Evolutionary conservation across 2,329 filamentous ascomycete genomes (phyloP), one percentile per base, ranked within the genome.

Genomic region (Chalaropsis thielavioides): DNA sequence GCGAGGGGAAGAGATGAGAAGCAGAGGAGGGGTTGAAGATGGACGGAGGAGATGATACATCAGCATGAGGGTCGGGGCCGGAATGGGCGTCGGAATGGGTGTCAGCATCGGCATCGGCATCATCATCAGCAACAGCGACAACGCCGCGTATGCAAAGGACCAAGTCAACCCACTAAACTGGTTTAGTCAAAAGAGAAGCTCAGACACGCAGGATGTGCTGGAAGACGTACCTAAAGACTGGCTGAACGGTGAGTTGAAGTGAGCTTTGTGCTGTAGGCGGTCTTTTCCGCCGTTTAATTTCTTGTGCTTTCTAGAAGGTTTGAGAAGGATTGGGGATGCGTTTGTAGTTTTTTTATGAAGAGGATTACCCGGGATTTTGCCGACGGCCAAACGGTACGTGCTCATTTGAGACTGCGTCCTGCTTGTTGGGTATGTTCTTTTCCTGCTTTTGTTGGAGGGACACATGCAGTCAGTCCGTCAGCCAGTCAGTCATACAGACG

Each of bases 241-340:
- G 35, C 35, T 38, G 35, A 38, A 38, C 35, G 35, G 35, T 38
- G 35, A 38, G 35, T 38, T 38, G 35, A 38, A 58, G 31, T 58
- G 54, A 58, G 54, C 54, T 58, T 58, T 58, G 54, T 19, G 17
- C 31, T 35, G 54, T 10, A 38, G 27, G 54, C n/a, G 54, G 24
- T 19, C 54, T 58, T 38, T 31, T 38, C 54, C 13, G 54, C 27
- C 54, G 38, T 35, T 35, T 58, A 35, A 58, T 35, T 35, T 58
- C 31, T 31, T 58, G 17, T 51, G 15, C 5, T 58, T 58, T 58
- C 54, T 58, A 58, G 54, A 58, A 58, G 54, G 15, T 58, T 58
- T 58, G 54, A 31, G 54, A 58, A 58, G 54, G 54, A 38, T 58
- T 58, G 35, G 35, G 35, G 35, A 1, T 38, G 35, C 35, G 35